Percentiles rank a stretch among this genome's conserved stretches.
Evolutionary conservation across 2,329 filamentous ascomycete species (phyloP).

Genomic region (Plenodomus biglobosus): DNA sequence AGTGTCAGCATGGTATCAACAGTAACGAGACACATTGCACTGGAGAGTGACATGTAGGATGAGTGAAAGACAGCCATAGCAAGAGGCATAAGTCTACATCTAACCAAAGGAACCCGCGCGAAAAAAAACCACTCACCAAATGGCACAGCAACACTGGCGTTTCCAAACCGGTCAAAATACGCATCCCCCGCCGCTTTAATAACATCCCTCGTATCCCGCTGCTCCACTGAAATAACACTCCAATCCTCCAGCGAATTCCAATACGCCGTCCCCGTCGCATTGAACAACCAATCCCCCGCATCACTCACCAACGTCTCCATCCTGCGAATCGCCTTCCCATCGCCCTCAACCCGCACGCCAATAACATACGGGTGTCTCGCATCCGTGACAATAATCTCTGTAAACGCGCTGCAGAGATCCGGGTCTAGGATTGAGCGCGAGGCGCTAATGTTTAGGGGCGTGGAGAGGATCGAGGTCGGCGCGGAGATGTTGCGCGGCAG

Average conservation of each 20-base stretch:
- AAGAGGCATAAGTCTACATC: no score
- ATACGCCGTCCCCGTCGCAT: conserved; percentile 18
- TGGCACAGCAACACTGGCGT: conserved; percentile 19
- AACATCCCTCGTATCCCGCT: conserved; percentile 14
- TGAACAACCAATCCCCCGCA: conserved; percentile 28
- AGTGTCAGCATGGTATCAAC: background rate
- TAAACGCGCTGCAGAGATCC: conserved; percentile 24
- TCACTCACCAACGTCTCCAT: conserved; percentile 27
- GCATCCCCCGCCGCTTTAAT: conserved; percentile 29
- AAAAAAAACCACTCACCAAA: conserved; percentile 13
- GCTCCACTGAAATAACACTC: conserved; percentile 12
- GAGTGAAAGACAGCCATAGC: no score
- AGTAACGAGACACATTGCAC: no score
- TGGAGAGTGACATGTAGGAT: no score
- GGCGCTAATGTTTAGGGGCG: conserved; percentile 19
- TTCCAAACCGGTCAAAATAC: conserved; percentile 24
- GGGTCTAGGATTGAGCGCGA: conserved; percentile 22
- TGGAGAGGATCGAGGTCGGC: conserved; percentile 16
- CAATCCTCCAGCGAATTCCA: conserved; percentile 20
- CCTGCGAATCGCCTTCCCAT: conserved; percentile 16
- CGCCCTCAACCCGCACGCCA: conserved; percentile 16
- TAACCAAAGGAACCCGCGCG: no score
- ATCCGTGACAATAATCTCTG: conserved; percentile 20
- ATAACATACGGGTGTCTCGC: conserved; percentile 25
- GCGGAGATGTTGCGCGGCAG: conserved; percentile 13